A percentile compares a stretch with the other conserved stretches of the same genome.
These are phyloP conservation scores for Scedosporium aurantiacum DNA, from an alignment of 2,329 filamentous ascomycete species.

Conservation along the genomic window DNA sequence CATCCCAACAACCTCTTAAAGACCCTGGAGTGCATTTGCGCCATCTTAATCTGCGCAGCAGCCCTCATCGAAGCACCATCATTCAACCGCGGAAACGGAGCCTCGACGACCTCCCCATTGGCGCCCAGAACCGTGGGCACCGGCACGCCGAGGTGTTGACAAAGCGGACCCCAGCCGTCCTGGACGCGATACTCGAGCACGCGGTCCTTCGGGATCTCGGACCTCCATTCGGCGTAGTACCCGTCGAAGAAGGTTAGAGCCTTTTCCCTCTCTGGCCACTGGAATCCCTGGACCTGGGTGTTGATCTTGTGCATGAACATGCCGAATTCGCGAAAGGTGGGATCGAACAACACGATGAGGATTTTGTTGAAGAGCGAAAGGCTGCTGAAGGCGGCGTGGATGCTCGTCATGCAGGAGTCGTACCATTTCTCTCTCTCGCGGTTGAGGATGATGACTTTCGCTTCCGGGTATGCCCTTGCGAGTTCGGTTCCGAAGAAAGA, in stretches of 20 bases:
- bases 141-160: constrained; percentile 24
- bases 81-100: constrained; percentile 14
- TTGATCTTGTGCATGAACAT: constrained; percentile 16
- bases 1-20: constrained; percentile 10
- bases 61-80: constrained; percentile 10
- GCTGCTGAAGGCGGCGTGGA: constrained; percentile 12
- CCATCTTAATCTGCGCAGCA: constrained; percentile 6
- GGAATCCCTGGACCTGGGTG: constrained; percentile 12
- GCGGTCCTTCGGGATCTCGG: constrained; percentile 20
- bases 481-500: constrained; percentile 35
- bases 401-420: constrained; percentile 16
- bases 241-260: constrained; percentile 25
- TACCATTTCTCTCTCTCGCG: constrained; percentile 29
- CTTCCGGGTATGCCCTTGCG: constrained; percentile 22
- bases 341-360: constrained; percentile 18
- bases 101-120: constrained; percentile 9
- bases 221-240: constrained; percentile 24
- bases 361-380: constrained; percentile 8
- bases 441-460: constrained; percentile 27
- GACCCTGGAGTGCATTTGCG: constrained; percentile 10
- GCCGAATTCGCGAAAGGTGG: constrained; percentile 19
- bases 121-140: constrained; percentile 18
- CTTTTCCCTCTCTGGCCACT: constrained; percentile 21
- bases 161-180: constrained; percentile 31
- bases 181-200: constrained; percentile 27